Evolutionary conservation across 2,329 filamentous ascomycete species (phyloP), one percentile per base, ranked within the genome.

Genomic region (Monilinia polystroma): DNA sequence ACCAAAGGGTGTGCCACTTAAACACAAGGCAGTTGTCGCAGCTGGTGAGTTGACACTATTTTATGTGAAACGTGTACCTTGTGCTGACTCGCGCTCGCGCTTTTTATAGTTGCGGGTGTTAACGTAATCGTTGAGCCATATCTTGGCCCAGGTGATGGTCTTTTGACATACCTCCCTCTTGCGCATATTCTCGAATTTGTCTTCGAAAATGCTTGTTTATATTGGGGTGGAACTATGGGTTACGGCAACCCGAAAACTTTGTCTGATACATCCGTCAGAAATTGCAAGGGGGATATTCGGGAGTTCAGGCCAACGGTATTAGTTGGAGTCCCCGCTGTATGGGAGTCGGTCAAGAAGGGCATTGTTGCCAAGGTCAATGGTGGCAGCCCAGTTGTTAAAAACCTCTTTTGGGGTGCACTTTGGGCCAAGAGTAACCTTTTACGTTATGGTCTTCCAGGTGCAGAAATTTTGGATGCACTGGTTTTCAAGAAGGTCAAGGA

Each of bases 261-360:
- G 67, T 91, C 93, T 12, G 93, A 98, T 76, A 80, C 82, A 3
- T 95, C 91, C 23, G 90, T 97, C 79, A 88, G 88, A 72, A 94
- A 97, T 79, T 97, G 91, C 81, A 87, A 88, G 72, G 94, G 95
- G 73, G 95, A 99, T 74, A 97, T 99, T 80, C 90, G 91, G 68
- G 93, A 97, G 76, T 90, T 97, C 77, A 85, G 85, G 72, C 95
- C 95, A 0, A 95, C 93, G 1, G 85, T 97, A 75, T 85, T 99
- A 76, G 90, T 97, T 49, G 95, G 95, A 77, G 95, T 99, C 6
- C 95, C 95, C 1, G 93, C 96, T 66, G 90, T 98, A 45, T 99
- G 94, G 93, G 95, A 98, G 80, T 93, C 92, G 0, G 90, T 98
- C 74, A 93, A 92, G 82, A 99, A 99, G 83, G 94, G 95, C 65